phyloP scores from a whole-genome alignment of 1,139 yeast species.

The Cylindricascospora bacillispora region DNA sequence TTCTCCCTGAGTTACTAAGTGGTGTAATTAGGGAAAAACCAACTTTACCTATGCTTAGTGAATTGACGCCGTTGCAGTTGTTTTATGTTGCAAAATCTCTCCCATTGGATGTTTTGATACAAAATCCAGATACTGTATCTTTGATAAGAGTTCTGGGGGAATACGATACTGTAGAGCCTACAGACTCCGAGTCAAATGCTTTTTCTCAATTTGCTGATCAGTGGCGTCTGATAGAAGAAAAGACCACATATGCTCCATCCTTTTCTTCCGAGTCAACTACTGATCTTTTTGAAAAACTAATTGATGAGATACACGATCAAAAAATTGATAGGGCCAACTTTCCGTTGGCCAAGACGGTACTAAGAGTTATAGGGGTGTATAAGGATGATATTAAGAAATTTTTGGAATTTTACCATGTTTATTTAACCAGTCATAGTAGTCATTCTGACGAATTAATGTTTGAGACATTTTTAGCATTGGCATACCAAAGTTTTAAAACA shows the following conservation, averaged over 20 bases:
- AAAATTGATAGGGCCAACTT: constrained; percentile 7
- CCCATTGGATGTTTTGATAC: too few relatives aligned
- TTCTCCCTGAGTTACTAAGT: constrained; percentile 6
- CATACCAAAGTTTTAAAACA: constrained; percentile 32
- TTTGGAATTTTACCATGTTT: constrained; percentile 36
- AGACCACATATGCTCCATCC: too few relatives aligned
- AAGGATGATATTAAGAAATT: constrained; percentile 30
- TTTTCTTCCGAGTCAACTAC: neutral
- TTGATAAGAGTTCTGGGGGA: too few relatives aligned
- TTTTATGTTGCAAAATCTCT: neutral
- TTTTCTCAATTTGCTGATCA: too few relatives aligned
- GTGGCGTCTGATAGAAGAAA: too few relatives aligned
- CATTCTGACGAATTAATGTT: constrained; percentile 29
- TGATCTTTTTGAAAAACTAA: constrained; percentile 5
- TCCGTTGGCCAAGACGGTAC: constrained; percentile 9
- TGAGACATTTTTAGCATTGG: constrained; percentile 28
- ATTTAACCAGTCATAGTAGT: constrained; percentile 29
- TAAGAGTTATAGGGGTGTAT: constrained; percentile 32
- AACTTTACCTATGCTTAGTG: neutral
- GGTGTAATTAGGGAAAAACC: neutral
- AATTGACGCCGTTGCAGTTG: neutral
- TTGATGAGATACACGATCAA: constrained; percentile 6
- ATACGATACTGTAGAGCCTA: too few relatives aligned
- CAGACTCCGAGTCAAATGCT: too few relatives aligned
- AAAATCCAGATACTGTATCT: too few relatives aligned